Base-by-base conservation (phyloP, 129 eudicot species). In the Saposhnikovia divaricata region DNA sequence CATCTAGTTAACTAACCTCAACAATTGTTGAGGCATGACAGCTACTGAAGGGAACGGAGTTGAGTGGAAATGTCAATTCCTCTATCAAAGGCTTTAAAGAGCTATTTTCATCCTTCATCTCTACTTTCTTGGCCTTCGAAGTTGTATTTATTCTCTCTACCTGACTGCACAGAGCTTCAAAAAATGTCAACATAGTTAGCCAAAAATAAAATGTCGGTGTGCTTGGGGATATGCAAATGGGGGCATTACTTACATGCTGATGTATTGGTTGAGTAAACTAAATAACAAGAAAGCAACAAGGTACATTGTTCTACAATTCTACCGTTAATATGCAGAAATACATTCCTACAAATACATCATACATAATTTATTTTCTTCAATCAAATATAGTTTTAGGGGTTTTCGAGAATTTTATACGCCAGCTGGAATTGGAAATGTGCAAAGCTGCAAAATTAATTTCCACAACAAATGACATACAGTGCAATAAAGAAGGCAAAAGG, bases 11-110 rank as follows among this genome's bases (percentile, higher is more conserved):
- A 11, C 40, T 72, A 78, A 95, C 98, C 98, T 96, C 99, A 51
- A 90, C 98, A 78, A 96, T 92, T 16, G 99, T 96, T 40, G 99
- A 92, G 79, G 99, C 98, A 83, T 96, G 99, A 77, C 97, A 96
- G 80, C 93, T 96, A 42, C 81, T 85, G 82, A 96, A 96, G 79
- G 99, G 98, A 76, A 84, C 90, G 3, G 96, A 85, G n/a, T 85
- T 80, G 70, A 85, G 86, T 11, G 80, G 63, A 85, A 92, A 92
- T 69, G 97, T 92, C 74, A 90, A 87, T 81, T 96, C 98, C 85
- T 92, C 91, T 66, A 89, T 44, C 85, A 89, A 80, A 7, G 87
- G 96, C 59, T 61, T 77, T 90, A 89, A 85, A 75, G 87, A 43
- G 82, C 78, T 68, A n/a, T 83, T 80, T 51, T 83, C 83, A 43